Conservation (phyloP, 2,329 filamentous ascomycete species). For the Ophiostoma piceae region DNA sequence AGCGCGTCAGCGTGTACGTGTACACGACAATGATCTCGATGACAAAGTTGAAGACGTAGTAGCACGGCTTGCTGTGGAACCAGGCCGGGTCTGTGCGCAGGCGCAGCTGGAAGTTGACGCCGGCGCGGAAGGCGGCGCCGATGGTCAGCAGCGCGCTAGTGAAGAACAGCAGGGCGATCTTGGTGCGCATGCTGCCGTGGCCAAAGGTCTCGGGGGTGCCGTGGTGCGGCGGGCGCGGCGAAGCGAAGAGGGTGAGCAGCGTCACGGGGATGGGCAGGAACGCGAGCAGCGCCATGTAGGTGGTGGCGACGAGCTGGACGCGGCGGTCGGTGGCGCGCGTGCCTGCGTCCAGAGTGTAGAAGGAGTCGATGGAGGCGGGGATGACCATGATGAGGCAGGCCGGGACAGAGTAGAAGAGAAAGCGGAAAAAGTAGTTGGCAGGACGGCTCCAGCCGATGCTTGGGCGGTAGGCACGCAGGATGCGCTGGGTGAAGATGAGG, state of each 20-base stretch:
- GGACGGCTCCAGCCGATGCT: slow-evolving; percentile 60
- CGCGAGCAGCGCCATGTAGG: slow-evolving; percentile 59
- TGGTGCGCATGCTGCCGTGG: slow-evolving; percentile 59
- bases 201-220: slow-evolving; percentile 57
- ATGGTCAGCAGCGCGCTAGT: slow-evolving; percentile 57
- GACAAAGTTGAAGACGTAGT: slow-evolving; percentile 74
- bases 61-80: slow-evolving; percentile 66
- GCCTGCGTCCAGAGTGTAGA: slow-evolving; percentile 57
- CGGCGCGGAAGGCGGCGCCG: slow-evolving; percentile 65
- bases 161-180: slow-evolving; percentile 59
- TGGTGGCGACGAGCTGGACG: slow-evolving; percentile 59
- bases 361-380: slow-evolving; percentile 55
- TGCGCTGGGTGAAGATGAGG: slow-evolving; percentile 68
- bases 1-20: slow-evolving; percentile 60
- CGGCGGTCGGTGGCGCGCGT: slow-evolving; percentile 51
- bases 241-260: slow-evolving; percentile 46
- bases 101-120: slow-evolving; percentile 49
- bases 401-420: slow-evolving; percentile 51
- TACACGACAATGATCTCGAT: slow-evolving; percentile 67
- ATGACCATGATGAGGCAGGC: slow-evolving; percentile 64
- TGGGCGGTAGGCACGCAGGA: slow-evolving; percentile 69
- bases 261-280: slow-evolving; percentile 61
- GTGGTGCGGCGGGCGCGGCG: slow-evolving; percentile 26
- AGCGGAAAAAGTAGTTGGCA: slow-evolving; percentile 49
- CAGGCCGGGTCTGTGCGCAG: slow-evolving; percentile 54